These are phyloP conservation scores for Aspergillus arachidicola DNA, from an alignment of 2,329 filamentous ascomycete genomes.

Conservation along the genomic window DNA sequence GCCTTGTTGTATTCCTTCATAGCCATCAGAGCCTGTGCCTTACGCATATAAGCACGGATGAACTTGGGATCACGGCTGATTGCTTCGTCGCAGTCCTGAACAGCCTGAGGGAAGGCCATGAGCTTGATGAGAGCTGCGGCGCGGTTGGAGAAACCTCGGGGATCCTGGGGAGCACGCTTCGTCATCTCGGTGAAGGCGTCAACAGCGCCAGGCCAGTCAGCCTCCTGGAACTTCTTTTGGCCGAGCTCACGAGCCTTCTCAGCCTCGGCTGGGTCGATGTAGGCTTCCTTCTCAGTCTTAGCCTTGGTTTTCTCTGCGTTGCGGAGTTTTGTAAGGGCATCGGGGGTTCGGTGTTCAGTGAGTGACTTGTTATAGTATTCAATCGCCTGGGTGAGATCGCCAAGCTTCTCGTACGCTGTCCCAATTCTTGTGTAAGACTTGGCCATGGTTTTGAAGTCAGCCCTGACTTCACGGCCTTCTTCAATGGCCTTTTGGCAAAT, in stretches of 20 bases:
- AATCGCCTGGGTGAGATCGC: constrained; percentile 76
- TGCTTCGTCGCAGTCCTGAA: constrained; percentile 88
- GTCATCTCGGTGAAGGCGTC: constrained; percentile 95
- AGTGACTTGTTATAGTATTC: constrained; percentile 91
- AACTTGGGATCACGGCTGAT: constrained; percentile 91
- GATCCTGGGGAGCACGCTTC: constrained; percentile 90
- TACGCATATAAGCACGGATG: constrained; percentile 93
- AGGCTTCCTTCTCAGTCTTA: constrained; percentile 73
- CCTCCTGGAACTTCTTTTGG: constrained; percentile 96
- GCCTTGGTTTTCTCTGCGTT: constrained; percentile 84
- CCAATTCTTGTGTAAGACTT: constrained; percentile 98
- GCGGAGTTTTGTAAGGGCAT: constrained; percentile 89
- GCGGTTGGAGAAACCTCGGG: constrained; percentile 94
- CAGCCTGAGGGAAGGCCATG: constrained; percentile 89
- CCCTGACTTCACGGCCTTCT: constrained; percentile 83
- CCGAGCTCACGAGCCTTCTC: constrained; percentile 94
- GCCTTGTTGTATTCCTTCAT: constrained; percentile 99
- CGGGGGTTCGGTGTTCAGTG: constrained; percentile 94
- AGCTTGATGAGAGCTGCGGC: constrained; percentile 96
- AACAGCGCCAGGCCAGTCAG: constrained; percentile 92
- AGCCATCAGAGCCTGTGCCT: constrained; percentile 90
- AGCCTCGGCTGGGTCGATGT: constrained; percentile 87
- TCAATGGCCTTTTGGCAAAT: constrained; percentile 85
- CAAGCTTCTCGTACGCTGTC: constrained; percentile 87
- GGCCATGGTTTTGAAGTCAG: constrained; percentile 97